Conservation (phyloP, 352 stramenopile species). For the Phytophthora macrochlamydospora region DNA sequence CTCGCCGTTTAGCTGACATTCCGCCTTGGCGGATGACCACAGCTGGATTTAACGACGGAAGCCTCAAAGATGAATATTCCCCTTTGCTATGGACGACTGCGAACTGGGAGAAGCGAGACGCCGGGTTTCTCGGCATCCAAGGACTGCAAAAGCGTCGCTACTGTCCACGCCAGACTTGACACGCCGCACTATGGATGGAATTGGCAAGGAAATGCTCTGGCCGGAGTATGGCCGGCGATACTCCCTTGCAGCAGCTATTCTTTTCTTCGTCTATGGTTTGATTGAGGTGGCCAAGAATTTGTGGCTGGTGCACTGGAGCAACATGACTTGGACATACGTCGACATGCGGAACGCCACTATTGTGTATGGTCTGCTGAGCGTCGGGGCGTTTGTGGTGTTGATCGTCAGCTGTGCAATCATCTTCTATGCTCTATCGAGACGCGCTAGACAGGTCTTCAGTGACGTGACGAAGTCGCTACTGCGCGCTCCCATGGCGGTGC, state of each 20-base stretch:
- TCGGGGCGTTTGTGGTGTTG: slow-evolving; percentile 29
- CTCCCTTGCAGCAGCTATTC: slow-evolving; percentile 10
- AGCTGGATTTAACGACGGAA: slow-evolving; percentile 1
- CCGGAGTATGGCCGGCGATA: slow-evolving; percentile 10
- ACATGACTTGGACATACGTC: slow-evolving; percentile 19
- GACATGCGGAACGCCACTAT: slow-evolving; percentile 37
- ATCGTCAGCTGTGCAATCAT: slow-evolving; percentile 31
- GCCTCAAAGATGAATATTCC: slow-evolving; percentile 3
- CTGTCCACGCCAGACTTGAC: slow-evolving; percentile 1
- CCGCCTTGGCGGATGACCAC: slow-evolving; percentile 32
- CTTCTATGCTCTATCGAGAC: slow-evolving; percentile 32
- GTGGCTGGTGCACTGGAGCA: slow-evolving; percentile 47
- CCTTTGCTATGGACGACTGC: slow-evolving; percentile 15
- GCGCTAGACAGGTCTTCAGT: slow-evolving; percentile 32
- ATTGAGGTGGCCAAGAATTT: slow-evolving; percentile 41
- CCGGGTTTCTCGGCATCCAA: slow-evolving; percentile 12
- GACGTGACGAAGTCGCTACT: slow-evolving; percentile 36
- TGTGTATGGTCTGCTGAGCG: slow-evolving; percentile 36
- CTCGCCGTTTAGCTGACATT: slow-evolving; percentile 35
- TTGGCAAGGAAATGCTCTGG: slow-evolving; percentile 34
- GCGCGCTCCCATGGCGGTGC: slow-evolving; percentile 36
- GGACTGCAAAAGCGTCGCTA: no score
- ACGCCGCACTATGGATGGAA: slow-evolving; percentile 20
- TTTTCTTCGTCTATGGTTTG: slow-evolving; percentile 33
- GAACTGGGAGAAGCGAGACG: slow-evolving; percentile 9